These are phyloP conservation scores for Yamagishiella unicocca DNA, from an alignment of 139 green algal species.

Conservation along the genomic window DNA sequence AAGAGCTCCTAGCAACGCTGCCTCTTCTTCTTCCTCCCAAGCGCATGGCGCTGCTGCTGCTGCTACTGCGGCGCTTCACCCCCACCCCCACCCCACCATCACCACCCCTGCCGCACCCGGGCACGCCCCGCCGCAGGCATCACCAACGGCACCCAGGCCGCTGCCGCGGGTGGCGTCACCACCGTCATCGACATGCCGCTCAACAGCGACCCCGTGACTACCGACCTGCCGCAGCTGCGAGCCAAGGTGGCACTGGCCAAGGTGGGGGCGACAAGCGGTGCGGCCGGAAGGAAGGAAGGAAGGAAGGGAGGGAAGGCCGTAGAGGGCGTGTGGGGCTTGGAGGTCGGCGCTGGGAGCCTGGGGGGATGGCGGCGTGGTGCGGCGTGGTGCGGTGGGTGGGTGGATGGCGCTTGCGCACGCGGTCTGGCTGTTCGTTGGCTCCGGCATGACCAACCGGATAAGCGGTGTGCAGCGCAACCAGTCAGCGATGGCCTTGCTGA, in stretches of 20 bases:
- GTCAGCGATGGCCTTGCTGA: too few species aligned
- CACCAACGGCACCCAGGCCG: slow-evolving; percentile 83
- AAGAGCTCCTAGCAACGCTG: too few species aligned
- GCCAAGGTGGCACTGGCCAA: slow-evolving; percentile 69
- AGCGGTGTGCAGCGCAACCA: too few species aligned
- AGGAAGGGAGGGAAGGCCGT: neutral
- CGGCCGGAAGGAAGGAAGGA: neutral
- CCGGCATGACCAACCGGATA: too few species aligned
- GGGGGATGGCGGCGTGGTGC: too few species aligned
- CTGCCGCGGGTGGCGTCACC: slow-evolving; percentile 90
- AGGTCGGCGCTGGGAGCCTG: neutral
- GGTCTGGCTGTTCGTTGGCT: too few species aligned
- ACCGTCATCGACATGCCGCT: slow-evolving; percentile 97
- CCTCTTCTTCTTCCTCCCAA: neutral
- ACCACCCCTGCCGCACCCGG: neutral
- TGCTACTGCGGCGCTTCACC: too few species aligned
- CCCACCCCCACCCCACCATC: neutral
- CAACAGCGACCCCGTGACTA: slow-evolving; percentile 83
- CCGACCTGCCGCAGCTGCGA: slow-evolving; percentile 62
- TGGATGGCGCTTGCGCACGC: too few species aligned
- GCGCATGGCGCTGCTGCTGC: too few species aligned
- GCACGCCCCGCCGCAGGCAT: slow-evolving; percentile 70
- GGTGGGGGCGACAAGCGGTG: slow-evolving; percentile 24
- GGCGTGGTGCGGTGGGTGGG: too few species aligned
- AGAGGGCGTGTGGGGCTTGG: neutral